Evolutionary conservation across 257 asterid genomes (phyloP).

Genomic region (Primulina huaijiensis): DNA sequence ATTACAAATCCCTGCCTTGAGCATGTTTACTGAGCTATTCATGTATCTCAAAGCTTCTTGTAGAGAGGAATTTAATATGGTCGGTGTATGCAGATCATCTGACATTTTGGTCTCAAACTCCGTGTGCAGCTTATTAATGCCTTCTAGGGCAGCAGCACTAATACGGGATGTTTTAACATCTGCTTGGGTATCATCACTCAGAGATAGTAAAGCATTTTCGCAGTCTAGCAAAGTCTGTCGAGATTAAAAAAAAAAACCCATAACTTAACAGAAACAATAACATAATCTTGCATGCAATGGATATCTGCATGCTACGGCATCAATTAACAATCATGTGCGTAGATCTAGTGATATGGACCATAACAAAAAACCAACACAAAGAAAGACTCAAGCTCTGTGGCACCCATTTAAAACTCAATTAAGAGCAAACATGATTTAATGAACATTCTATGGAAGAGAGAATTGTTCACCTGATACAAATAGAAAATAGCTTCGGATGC

Average conservation of each 20-base stretch:
- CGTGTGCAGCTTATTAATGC: conserved; percentile 51
- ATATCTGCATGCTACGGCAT: not conserved
- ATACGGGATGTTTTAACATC: conserved; percentile 35
- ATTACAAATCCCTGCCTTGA: conserved; percentile 46
- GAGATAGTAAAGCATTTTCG: conserved; percentile 40
- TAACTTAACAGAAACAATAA: not conserved
- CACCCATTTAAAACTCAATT: too few relatives aligned
- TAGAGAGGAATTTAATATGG: conserved; percentile 57
- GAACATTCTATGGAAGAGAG: conserved; percentile 8
- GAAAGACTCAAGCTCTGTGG: too few relatives aligned
- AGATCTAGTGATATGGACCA: not conserved
- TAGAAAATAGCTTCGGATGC: conserved; percentile 78
- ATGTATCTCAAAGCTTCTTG: conserved; percentile 60
- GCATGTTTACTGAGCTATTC: conserved; percentile 45
- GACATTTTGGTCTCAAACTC: conserved; percentile 64
- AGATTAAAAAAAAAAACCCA: conserved; percentile 22
- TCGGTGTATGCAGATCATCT: conserved; percentile 82
- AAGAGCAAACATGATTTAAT: not conserved
- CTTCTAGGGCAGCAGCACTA: conserved; percentile 45
- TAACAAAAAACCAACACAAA: not conserved
- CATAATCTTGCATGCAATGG: not conserved
- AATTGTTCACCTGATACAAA: conserved; percentile 56
- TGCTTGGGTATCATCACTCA: conserved; percentile 40
- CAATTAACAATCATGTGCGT: too few relatives aligned
- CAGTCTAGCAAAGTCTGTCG: conserved; percentile 67